Base-by-base conservation (phyloP, 805 yeast species). In the Wickerhamiella siamensis region DNA sequence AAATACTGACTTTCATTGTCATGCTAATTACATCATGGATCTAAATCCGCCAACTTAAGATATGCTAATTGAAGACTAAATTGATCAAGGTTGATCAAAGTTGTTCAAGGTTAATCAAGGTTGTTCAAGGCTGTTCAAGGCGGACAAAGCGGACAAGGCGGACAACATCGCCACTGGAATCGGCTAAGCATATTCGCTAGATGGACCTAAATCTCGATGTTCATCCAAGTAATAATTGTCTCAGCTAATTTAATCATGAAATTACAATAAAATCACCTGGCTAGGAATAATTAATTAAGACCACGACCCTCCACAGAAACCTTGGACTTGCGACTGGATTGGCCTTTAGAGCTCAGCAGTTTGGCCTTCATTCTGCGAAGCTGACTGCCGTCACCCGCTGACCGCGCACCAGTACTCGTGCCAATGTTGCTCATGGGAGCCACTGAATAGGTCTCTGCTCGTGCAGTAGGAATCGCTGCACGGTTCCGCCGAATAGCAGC, bases 401-500 rank as follows among this genome's bases (percentile, higher is more conserved):
- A 8, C 10, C 29, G 29, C 6, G 29, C 29, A 24, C 29, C 29
- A 62, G 82, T 88, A 21, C 52, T 71, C 53, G 70, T 58, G 26
- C 71, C 65, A 35, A 77, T 58, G 52, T 72, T 75, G 47, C 81
- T 81, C 55, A 70, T 76, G 43, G 97, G 97, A 1, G 96, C 97
- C 56, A 82, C 77, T 54, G 79, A 81, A 66, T 83, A 87, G 45
- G 88, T 94, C 12, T 84, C 75, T 3, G 91, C 79, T 47, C 91
- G 74, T 36, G 88, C 86, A 29, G 79, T 77, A n/a, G 97, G 97
- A 39, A 91, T 88, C 32, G 94, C 94, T 3, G 97, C 96, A 60
- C 97, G 74, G 61, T 82, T 82, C 63, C 95, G 74, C 62, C 95
- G 74, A 50, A 77, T 84, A 8, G 95, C 95, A 52, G 83, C 79